Evolutionary conservation across 148 eudicot genomes (phyloP), one percentile per base, ranked within the genome.

Genomic region (Silene uniflora): DNA sequence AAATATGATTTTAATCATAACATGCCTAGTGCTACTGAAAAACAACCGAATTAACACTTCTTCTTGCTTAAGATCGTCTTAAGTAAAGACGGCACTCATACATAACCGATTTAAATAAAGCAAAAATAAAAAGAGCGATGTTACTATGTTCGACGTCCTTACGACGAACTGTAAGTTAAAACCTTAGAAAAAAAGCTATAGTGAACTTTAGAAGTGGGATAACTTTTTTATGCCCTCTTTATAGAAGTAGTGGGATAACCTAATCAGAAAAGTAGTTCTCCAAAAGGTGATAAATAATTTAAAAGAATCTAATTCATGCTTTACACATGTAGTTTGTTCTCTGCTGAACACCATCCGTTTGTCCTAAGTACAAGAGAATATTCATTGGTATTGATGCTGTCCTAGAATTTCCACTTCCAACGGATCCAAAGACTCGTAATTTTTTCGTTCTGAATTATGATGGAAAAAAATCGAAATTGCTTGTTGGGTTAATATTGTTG

Each of bases 281-380:
- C 81, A 75, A 78, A 71, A 61, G 67, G 72, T 69, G 70, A 60
- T 61, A 73, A 42, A 71, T 49, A 49, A 46, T 6, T 46, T 74
- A 62, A 22, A 81, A 76, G 80, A 76, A 84, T 76, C 80, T 73
- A 72, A 81, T 72, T 81, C 77, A 76, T 76, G 74, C 76, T 81
- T 84, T 73, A 24, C 66, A 60, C 9, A 25, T 24, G 49, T 73
- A 73, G 77, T 76, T 75, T 81, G 59, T 76, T 79, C 78, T 79
- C 80, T 63, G 63, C 66, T 69, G 62, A 7, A 68, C 77, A 76
- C 82, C 85, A 79, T 79, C 80, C 75, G n/a, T 62, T 71, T 67
- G 21, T 67, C 56, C 27, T 19, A 61, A 65, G 74, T 25, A 24
- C 58, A 61, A 19, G 22, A 16, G 73, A 52, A 55, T 71, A 71